phyloP scores from a whole-genome alignment of 768 basidiomycete species.

The Solioccasus polychromus region DNA sequence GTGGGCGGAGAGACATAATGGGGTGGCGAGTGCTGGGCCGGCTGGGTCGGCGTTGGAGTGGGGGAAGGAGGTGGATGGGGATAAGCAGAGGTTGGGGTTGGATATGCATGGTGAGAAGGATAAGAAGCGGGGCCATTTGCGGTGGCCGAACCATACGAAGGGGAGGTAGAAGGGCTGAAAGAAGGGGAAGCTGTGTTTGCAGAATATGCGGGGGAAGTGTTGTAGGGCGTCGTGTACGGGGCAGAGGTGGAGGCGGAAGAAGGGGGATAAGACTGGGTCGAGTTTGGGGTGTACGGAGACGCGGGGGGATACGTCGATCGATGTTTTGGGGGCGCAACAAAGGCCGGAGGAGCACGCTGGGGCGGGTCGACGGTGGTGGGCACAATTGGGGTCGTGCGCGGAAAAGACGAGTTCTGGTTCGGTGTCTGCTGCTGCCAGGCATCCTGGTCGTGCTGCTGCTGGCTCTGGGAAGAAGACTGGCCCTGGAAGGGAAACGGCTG shows the following conservation, averaged over 20 bases:
- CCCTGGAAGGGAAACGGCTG: constrained; percentile 20
- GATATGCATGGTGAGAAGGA: constrained; percentile 17
- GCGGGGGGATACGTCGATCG: constrained; percentile 17
- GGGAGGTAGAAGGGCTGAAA: constrained; percentile 20
- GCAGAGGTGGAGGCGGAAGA: constrained; percentile 18
- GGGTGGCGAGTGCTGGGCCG: constrained; percentile 18
- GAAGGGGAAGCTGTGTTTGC: constrained; percentile 23
- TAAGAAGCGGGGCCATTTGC: constrained; percentile 14
- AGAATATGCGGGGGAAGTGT: constrained; percentile 17
- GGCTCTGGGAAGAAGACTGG: constrained; percentile 14
- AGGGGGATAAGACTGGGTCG: constrained; percentile 13
- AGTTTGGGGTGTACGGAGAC: constrained; percentile 22
- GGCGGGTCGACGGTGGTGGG: constrained; percentile 29
- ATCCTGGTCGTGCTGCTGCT: constrained; percentile 21
- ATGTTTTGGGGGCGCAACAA: constrained; percentile 19
- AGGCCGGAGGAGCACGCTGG: constrained; percentile 5
- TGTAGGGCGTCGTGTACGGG: constrained; percentile 20
- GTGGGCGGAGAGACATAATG: constrained; percentile 24
- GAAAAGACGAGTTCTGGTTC: constrained; percentile 14
- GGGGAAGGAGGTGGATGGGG: constrained; percentile 29
- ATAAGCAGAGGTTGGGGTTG: constrained; percentile 28
- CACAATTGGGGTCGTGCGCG: constrained; percentile 28
- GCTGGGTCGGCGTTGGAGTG: constrained; percentile 30
- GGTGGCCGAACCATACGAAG: constrained; percentile 13
- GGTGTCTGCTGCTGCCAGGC: constrained; percentile 26